Base-by-base conservation (phyloP, 2,329 filamentous ascomycete species). In the Coniochaeta ligniaria region DNA sequence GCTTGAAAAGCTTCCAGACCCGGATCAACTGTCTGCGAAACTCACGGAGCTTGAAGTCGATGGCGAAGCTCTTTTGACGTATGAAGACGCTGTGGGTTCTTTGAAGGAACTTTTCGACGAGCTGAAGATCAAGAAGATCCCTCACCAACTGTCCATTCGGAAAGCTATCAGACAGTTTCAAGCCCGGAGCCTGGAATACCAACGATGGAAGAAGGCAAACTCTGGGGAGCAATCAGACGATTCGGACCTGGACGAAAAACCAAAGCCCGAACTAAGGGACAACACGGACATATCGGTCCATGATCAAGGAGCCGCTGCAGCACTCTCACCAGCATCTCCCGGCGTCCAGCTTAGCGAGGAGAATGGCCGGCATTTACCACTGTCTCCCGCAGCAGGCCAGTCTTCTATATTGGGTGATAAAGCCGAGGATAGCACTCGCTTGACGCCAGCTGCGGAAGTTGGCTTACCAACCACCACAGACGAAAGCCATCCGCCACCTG, bases 41-140 rank as follows among this genome's bases (percentile, higher is more conserved):
- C 72, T 96, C 6, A 75, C 80, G 7, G 80, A 87, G 1, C 80
- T 91, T 60, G 79, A 86, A 8, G 77, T 94, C 6, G 84, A 87
- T 60, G 91, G 91, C 1, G 78, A 83, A 52, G 78, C 81, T 0
- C 77, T 93, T 0, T 75, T 94, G 1, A 83, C 81, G 0, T 80
- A 74, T 26, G 76, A 81, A 36, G 77, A 88, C 12, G 73, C 82
- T 24, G 75, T 76, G 43, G 64, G 69, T 2, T 74, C 76, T 1
- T 73, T 86, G 16, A 72, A 77, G 14, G 78, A 85, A 36, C 71
- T 86, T 16, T 78, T 77, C 3, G 16, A 28, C 24, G 82, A 83
- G 7, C 76, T 91, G 20, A 81, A 78, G 1, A 75, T 93, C 60
- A 80, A 72, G 43, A 78, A 80, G 4, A 72, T 86, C 22, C 83